Base-by-base conservation (phyloP, 2,329 filamentous ascomycete species). In the Fusarium denticulatum region DNA sequence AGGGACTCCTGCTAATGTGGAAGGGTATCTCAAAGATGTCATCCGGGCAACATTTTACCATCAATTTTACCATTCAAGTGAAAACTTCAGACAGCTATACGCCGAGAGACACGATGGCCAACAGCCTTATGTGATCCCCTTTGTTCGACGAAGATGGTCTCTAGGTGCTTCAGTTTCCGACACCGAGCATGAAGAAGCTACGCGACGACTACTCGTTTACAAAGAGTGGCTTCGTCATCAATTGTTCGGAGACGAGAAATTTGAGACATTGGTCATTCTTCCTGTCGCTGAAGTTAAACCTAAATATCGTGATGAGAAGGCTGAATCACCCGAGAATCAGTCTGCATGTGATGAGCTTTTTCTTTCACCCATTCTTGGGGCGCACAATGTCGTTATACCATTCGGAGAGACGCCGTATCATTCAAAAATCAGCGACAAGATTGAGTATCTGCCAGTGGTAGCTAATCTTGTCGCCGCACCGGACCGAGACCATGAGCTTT, bases 321-420 rank as follows among this genome's bases (percentile, higher is more conserved):
- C 2, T 1, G 34, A 26, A 39, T 53, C 34, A 22, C 50, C 50
- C 2, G 16, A 53, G 7, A n/a, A 37, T 7, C 50, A 39, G 20
- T 39, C 50, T 20, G 24, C 34, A 10, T n/a, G 8, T 8, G 50
- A 53, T 3, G 34, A 53, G 28, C n/a, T 53, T 53, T 53, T 9
- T 11, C 16, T 53, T 0, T 7, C 50, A 5, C 50, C 50, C 0
- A 28, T 39, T 53, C 34, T 24, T 13, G 3, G 20, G 5, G 2
- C 32, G 0, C 20, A 34, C 1, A 24, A 53, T 16, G 34, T 53
- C 4, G 50, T 53, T 28, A 5, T 53, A 12, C 50, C 24, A 13
- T 39, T 53, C 2, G 34, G 34, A 13, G 50, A 39, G 10, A 9
- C 0, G 7, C 1, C 2, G 1, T 53, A 39, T 6, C 0, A n/a